phyloP scores from a whole-genome alignment of 2,329 filamentous ascomycete genomes.

The Hypoxylon sp. region DNA sequence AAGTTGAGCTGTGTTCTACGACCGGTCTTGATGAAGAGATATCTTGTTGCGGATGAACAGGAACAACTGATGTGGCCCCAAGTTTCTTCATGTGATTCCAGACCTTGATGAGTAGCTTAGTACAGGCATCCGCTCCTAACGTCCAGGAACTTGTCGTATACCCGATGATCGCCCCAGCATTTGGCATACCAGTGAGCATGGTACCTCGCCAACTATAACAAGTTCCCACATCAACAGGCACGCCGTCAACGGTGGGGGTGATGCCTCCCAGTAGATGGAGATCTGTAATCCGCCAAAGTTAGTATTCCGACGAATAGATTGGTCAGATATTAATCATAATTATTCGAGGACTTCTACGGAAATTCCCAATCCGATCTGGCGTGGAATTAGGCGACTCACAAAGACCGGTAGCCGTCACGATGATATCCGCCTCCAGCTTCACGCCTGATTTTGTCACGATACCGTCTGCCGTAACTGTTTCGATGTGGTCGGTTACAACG shows the following conservation, averaged over 20 bases:
- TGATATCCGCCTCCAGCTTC: conserved; percentile 69
- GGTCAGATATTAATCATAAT: neutral
- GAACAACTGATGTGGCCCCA: conserved; percentile 61
- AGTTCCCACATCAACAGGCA: conserved; percentile 56
- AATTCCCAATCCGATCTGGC: neutral
- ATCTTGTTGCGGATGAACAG: conserved; percentile 57
- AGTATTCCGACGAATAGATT: conserved; percentile 2
- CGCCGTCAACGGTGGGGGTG: conserved; percentile 65
- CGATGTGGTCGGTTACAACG: conserved; percentile 63
- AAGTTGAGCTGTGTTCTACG: conserved; percentile 44
- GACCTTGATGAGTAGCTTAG: conserved; percentile 64
- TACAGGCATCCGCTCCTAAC: conserved; percentile 69
- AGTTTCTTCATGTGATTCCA: conserved; percentile 65
- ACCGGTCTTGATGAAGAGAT: conserved; percentile 54
- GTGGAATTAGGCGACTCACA: conserved; percentile 43
- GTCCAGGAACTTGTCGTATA: conserved; percentile 75
- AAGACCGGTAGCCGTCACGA: conserved; percentile 75
- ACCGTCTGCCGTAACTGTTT: conserved; percentile 58
- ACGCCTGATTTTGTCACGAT: conserved; percentile 61
- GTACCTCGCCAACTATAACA: conserved; percentile 70
- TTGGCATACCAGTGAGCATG: conserved; percentile 75
- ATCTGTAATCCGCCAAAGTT: conserved; percentile 44
- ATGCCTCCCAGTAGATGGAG: conserved; percentile 69
- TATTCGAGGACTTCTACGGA: neutral
- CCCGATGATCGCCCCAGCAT: conserved; percentile 69